Percentiles rank a stretch among this genome's conserved stretches.
phyloP scores from a whole-genome alignment of 1,139 yeast species.

The Pichia sp. region DNA sequence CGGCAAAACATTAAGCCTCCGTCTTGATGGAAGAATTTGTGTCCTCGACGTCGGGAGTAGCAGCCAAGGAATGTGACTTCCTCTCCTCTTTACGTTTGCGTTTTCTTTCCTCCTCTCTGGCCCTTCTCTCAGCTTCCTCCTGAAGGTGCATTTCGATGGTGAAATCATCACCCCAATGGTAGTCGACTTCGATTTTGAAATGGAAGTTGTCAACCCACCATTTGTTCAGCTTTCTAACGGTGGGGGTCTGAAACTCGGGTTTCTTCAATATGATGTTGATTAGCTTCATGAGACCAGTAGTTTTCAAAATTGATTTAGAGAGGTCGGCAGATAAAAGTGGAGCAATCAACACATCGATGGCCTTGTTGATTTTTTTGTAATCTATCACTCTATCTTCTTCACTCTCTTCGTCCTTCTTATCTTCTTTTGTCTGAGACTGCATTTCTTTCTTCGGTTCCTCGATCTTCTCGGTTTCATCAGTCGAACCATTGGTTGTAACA shows the following conservation, averaged over 20 bases:
- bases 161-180: conserved; percentile 27
- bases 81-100: conserved; percentile 21
- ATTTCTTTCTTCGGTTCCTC: background rate
- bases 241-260: conserved; percentile 31
- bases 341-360: conserved; percentile 24
- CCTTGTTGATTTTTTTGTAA: conserved; percentile 21
- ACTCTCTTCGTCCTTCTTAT: conserved; percentile 2
- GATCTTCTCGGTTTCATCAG: background rate
- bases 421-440: background rate
- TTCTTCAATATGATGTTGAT: conserved; percentile 32
- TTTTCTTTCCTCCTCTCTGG: conserved; percentile 17
- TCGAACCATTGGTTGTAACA: background rate
- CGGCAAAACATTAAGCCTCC: background rate
- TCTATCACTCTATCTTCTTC: conserved; percentile 10
- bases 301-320: conserved; percentile 29
- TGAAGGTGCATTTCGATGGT: conserved; percentile 24
- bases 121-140: conserved; percentile 17
- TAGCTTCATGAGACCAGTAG: conserved; percentile 32
- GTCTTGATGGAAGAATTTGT: background rate
- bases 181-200: conserved; percentile 27
- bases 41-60: conserved; percentile 10
- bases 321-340: conserved; percentile 21
- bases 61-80: conserved; percentile 6
- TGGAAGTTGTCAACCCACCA: conserved; percentile 28
- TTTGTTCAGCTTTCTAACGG: conserved; percentile 22